A percentile compares a stretch with the other conserved stretches of the same genome.
Evolutionary conservation across 192 early-diverging fungal species (phyloP).

Genomic region (Kappamyces sp.): DNA sequence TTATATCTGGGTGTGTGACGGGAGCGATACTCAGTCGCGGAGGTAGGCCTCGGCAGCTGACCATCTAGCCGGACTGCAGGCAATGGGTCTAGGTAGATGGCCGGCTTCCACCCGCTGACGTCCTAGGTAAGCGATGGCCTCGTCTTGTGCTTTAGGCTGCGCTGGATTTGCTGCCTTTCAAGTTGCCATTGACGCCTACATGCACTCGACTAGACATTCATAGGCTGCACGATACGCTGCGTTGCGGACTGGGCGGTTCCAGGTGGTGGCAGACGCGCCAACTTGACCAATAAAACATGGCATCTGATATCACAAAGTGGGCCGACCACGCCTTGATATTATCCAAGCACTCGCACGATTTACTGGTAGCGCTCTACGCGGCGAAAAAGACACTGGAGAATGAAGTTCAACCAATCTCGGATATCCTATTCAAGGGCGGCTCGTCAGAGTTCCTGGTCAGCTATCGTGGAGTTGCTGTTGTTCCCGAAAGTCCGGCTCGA

Average conservation of each 20-base stretch:
- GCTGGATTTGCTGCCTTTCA: constrained; percentile 93
- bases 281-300: constrained; percentile 7
- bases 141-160: constrained; percentile 72
- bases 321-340: constrained; percentile 29
- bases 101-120: not conserved
- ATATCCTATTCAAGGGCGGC: constrained; percentile 24
- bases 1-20: constrained; percentile 86
- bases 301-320: constrained; percentile 27
- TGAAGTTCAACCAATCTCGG: constrained; percentile 14
- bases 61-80: constrained; percentile 14
- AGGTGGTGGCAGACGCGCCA: not conserved
- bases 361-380: constrained; percentile 24
- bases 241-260: not conserved
- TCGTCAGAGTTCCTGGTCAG: constrained; percentile 21
- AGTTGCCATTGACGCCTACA: constrained; percentile 84
- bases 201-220: constrained; percentile 43
- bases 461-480: constrained; percentile 19
- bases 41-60: constrained; percentile 19
- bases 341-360: constrained; percentile 13
- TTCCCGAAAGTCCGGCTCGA: constrained; percentile 21
- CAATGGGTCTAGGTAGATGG: constrained; percentile 13
- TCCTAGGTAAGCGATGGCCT: constrained; percentile 55
- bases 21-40: constrained; percentile 75
- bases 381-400: constrained; percentile 18
- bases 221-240: constrained; percentile 6